Percentiles rank a stretch among this genome's conserved stretches.
phyloP scores from a whole-genome alignment of 1,139 yeast genomes.

The Kurtzmaniella natalensis region DNA sequence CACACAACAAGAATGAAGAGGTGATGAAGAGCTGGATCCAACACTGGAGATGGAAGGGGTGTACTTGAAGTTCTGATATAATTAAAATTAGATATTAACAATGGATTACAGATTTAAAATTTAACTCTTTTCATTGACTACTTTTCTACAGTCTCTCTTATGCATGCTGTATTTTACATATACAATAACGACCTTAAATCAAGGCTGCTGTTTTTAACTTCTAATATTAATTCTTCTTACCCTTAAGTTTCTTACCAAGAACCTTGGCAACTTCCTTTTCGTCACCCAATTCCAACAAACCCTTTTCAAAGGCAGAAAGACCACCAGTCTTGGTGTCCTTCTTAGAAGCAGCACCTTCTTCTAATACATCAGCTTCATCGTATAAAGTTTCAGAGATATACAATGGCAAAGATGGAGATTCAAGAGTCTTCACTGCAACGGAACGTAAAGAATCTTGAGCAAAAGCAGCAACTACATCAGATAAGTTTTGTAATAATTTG shows the following conservation, averaged over 20 bases:
- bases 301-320: slow-evolving; percentile 64
- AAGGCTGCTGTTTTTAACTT: too few relatives aligned
- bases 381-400: slow-evolving; percentile 63
- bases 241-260: slow-evolving; percentile 35
- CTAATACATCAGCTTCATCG: slow-evolving; percentile 24
- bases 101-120: not conserved
- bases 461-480: slow-evolving; percentile 51
- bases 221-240: not conserved
- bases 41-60: too few relatives aligned
- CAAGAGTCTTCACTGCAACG: slow-evolving; percentile 62
- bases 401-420: slow-evolving; percentile 82
- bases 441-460: slow-evolving; percentile 45
- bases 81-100: not conserved
- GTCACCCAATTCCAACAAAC: slow-evolving; percentile 75
- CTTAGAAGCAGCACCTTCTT: slow-evolving; percentile 15
- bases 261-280: slow-evolving; percentile 57
- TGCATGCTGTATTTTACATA: slow-evolving; percentile 2
- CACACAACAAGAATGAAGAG: too few relatives aligned
- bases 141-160: not conserved
- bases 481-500: slow-evolving; percentile 50
- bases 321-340: slow-evolving; percentile 26
- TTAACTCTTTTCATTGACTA: not conserved
- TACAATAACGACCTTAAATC: not conserved
- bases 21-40: too few relatives aligned
- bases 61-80: too few relatives aligned